Base-by-base conservation (phyloP, 1,284 basidiomycete species). In the Ceratobasidium sp. region DNA sequence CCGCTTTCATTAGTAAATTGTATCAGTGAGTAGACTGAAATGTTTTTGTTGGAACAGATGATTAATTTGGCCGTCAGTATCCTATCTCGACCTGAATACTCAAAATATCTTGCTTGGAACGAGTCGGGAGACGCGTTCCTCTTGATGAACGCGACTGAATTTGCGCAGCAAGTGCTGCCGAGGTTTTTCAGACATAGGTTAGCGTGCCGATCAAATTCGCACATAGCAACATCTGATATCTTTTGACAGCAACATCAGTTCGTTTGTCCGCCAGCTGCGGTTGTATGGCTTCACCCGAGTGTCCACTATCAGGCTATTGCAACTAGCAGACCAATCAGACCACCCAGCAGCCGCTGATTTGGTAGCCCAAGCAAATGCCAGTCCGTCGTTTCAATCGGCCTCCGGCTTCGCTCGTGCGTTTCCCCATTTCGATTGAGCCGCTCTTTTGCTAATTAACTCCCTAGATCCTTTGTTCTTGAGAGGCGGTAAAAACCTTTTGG, bases 181-280 rank as follows among this genome's bases (percentile, higher is more conserved):
- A 72, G 76, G n/a, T 76, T 76, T 73, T 76, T 76, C 74, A 69
- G 76, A n/a, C 76, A 76, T 58, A 73, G 72, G 72, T 73, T 43
- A 67, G 63, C 52, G 43, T 55, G 47, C 59, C 69, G 55, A 59
- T 59, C 47, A 38, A 26, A 64, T 59, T 55, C 30, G 63, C 28
- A 47, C 62, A 58, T 61, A 55, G 58, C 44, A 55, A 13, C 35
- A 57, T 30, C 11, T 13, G 9, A n/a, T 38, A 23, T 23, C 30
- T 50, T 50, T 59, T 67, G 62, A 59, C 73, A 73, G 70, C 43
- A 76, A 76, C 50, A 75, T 76, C 44, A 74, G 74, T 43, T 69
- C 61, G 8, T 76, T 76, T 63, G 70, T 75, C 18, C 66, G 76
- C n/a, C 76, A 76, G 43, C 58, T 76, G 35, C 75, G 75, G 50